Percentiles rank a stretch among this genome's conserved stretches.
Evolutionary conservation across 2,329 filamentous ascomycete species (phyloP).

Genomic region (Venturiaceae sp.): DNA sequence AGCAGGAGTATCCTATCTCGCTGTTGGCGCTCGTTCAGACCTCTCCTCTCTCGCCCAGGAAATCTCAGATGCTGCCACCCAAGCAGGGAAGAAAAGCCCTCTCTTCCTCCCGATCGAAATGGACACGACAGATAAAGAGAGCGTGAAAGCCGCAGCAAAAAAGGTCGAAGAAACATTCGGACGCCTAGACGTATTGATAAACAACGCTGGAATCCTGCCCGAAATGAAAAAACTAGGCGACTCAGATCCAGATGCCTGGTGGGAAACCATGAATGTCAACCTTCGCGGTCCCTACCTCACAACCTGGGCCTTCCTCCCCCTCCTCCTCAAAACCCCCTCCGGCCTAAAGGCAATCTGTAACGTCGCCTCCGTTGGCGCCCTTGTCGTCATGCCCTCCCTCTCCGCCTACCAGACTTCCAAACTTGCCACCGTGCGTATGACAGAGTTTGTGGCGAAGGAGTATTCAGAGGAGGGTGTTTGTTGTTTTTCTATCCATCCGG

Average conservation of each 20-base stretch:
- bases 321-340: constrained; percentile 1
- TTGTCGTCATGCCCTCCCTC: not conserved
- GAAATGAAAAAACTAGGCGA: not conserved
- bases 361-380: not conserved
- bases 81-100: not conserved
- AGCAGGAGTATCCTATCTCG: constrained; percentile 15
- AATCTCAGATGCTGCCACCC: not conserved
- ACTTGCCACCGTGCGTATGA: constrained; percentile 9
- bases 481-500: constrained; percentile 11
- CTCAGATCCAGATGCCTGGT: not conserved
- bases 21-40: constrained; percentile 16
- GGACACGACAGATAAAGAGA: not conserved
- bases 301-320: constrained; percentile 1
- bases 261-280: not conserved
- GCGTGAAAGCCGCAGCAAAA: not conserved
- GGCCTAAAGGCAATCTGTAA: constrained; percentile 1
- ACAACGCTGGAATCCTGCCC: constrained; percentile 3
- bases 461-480: constrained; percentile 5
- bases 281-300: not conserved
- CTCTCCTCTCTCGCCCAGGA: not conserved
- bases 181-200: constrained; percentile 3
- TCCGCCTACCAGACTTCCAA: constrained; percentile 7
- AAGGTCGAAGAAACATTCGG: not conserved
- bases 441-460: constrained; percentile 10
- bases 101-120: not conserved